Evolutionary conservation across 352 stramenopile genomes (phyloP).

Genomic region (Ophiocytium majus): DNA sequence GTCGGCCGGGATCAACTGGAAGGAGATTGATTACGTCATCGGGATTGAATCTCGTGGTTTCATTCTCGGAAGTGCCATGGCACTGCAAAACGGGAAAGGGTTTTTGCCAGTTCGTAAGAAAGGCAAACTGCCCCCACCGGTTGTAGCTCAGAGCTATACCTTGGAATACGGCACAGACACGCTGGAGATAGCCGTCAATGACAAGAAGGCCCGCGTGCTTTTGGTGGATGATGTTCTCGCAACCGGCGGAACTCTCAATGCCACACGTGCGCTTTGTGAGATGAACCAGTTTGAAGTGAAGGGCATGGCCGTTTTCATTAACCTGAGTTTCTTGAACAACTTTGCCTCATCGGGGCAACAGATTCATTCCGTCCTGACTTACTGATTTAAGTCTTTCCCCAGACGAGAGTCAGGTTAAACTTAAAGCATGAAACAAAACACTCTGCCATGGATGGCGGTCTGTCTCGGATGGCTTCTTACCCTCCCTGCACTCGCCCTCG

Average conservation of each 20-base stretch:
- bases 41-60: constrained; percentile 8
- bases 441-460: not conserved
- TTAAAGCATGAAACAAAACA: not conserved
- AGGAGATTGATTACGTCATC: not conserved
- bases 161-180: constrained; percentile 11
- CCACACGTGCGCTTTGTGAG: not conserved
- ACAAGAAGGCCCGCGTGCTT: not conserved
- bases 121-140: not conserved
- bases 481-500: not conserved
- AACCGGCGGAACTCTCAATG: constrained; percentile 1
- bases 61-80: not conserved
- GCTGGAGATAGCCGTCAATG: not conserved
- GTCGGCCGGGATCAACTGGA: constrained; percentile 1
- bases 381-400: too few relatives aligned
- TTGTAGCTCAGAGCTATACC: not conserved
- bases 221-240: constrained; percentile 11
- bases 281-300: not conserved
- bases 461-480: not conserved
- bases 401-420: too few relatives aligned
- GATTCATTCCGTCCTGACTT: not conserved
- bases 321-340: constrained; percentile 13
- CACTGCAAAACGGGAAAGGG: not conserved
- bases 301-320: constrained; percentile 1
- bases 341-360: not conserved
- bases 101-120: not conserved